Percentiles rank a stretch among this genome's conserved stretches.
Conservation (phyloP, 2,329 filamentous ascomycete genomes). For the Aspergillus neoniger region DNA sequence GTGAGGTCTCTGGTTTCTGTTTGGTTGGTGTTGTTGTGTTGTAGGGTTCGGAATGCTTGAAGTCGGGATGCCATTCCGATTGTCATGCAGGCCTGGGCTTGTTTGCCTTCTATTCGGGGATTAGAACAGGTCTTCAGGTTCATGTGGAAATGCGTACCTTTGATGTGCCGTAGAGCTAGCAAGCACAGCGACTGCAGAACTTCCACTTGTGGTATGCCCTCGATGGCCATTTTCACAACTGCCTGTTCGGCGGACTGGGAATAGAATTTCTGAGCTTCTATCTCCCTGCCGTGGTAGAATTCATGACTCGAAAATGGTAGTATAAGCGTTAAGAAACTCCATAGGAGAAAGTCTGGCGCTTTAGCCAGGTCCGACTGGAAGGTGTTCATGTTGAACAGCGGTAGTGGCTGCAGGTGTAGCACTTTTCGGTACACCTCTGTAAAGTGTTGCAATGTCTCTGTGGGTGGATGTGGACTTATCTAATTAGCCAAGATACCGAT, state of each 20-base stretch:
- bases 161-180: constrained; percentile 6
- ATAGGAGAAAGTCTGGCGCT: background rate
- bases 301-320: constrained; percentile 4
- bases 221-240: background rate
- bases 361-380: background rate
- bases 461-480: background rate
- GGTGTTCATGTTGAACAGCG: background rate
- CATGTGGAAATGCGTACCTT: background rate
- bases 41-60: background rate
- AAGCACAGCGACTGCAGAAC: constrained; percentile 11
- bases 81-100: constrained; percentile 11
- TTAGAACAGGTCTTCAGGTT: background rate
- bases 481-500: background rate
- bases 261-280: constrained; percentile 8
- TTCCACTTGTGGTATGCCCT: background rate
- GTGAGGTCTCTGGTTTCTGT: background rate
- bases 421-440: constrained; percentile 6
- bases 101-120: background rate
- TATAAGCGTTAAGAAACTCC: constrained; percentile 6
- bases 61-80: constrained; percentile 12
- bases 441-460: background rate
- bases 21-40: background rate
- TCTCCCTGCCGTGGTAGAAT: background rate
- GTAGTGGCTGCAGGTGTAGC: constrained; percentile 12
- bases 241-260: constrained; percentile 4